Conservation (phyloP, 2,329 filamentous ascomycete genomes). For the Leptosphaerulina australis region DNA sequence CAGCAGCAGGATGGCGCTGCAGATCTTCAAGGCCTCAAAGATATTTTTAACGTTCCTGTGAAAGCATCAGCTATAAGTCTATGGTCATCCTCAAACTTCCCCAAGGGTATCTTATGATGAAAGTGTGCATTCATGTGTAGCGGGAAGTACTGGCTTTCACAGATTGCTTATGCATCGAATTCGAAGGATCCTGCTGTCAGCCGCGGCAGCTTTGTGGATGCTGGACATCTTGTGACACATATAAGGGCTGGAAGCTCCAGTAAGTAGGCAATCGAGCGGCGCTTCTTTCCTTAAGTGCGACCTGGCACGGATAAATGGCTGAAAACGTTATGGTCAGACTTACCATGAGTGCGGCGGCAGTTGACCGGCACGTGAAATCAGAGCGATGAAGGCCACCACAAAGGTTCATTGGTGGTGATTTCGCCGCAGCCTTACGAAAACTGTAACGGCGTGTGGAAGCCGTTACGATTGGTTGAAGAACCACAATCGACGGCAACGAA, state of each 20-base stretch:
- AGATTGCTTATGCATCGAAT: neutral
- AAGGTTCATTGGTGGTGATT: too few species aligned
- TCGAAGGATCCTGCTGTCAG: constrained; percentile 1
- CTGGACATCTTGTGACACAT: constrained; percentile 5
- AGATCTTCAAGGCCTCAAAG: constrained; percentile 24
- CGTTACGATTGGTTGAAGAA: neutral
- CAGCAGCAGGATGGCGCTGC: constrained; percentile 26
- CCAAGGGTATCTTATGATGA: neutral
- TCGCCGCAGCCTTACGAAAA: neutral
- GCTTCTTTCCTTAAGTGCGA: constrained; percentile 13
- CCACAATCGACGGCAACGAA: neutral
- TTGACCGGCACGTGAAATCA: constrained; percentile 6
- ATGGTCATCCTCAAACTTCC: neutral
- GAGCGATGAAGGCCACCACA: too few species aligned
- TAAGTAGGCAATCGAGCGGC: constrained; percentile 6
- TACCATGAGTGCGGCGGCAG: constrained; percentile 6
- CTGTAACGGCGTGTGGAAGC: neutral
- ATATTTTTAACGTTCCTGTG: constrained; percentile 16
- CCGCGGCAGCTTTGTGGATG: neutral
- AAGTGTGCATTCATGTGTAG: neutral
- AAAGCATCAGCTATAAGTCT: constrained; percentile 15
- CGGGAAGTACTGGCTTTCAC: too few species aligned
- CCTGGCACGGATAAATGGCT: constrained; percentile 12
- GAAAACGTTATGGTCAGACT: constrained; percentile 10
- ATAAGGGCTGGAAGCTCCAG: neutral